Evolutionary conservation across 2,329 filamentous ascomycete genomes (phyloP), one percentile per base, ranked within the genome.

Genomic region (Sarocladium brachiariae): DNA sequence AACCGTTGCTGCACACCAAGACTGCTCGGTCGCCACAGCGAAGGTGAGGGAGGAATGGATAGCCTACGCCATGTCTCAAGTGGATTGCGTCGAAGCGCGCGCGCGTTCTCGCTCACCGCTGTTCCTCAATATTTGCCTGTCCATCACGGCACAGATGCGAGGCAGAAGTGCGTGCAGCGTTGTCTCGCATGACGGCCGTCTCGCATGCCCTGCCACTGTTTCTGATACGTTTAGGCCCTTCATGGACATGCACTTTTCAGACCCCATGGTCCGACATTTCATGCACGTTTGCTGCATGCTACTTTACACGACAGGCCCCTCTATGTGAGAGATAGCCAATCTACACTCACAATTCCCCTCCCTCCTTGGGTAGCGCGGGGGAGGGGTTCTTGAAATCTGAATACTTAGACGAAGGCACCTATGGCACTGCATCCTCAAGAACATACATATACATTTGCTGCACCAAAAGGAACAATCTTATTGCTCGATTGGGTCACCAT

Each of bases 211-310:
- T 19, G 27, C 39, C 21, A 23, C 43, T 31, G 43, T 47, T 33
- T 47, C 43, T 47, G 43, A 47, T 47, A 47, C 43, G 43, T 33
- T 30, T 19, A 47, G 27, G 43, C 16, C 43, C 4, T 31, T 33
- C 25, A n/a, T 14, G 43, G n/a, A n/a, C 16, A 47, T 47, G 25
- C 43, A 47, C 19, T 19, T 33, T 21, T 14, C 25, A 31, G 25
- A 33, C 43, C 19, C 19, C 10, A 47, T 47, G 43, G 43, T 33
- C 25, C 25, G 43, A 31, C n/a, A 5, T 33, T 33, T 24, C 25
- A 47, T 47, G 43, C 43, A 33, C 24, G 25, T n/a, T 31, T 18
- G 25, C 43, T 47, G 43, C 27, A 47, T 19, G 43, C 19, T 45
- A 13, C 21, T 19, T 18, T n/a, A 21, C 23, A 13, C 39, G 27